Base-by-base conservation (phyloP, 768 basidiomycete species). In the Hericium rajendrae region DNA sequence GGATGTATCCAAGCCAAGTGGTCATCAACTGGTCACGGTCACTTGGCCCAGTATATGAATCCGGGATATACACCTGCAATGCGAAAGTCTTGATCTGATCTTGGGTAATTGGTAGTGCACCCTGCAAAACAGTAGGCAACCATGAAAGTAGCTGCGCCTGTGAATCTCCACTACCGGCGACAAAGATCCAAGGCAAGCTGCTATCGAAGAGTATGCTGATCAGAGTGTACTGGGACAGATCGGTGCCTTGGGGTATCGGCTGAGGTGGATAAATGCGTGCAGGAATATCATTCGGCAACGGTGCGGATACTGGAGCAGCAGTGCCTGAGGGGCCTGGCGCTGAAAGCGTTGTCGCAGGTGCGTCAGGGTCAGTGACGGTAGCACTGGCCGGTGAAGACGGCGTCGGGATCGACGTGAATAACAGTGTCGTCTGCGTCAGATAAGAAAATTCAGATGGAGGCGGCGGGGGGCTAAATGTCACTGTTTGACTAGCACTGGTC, bases 111-210 rank as follows among this genome's bases (percentile, higher is more conserved):
- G 62, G 63, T 26, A 86, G 73, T 3, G 83, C 75, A 2, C 66
- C 64, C 28, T 73, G 59, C 54, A 87, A 62, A 56, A 84, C 67
- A 0, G 65, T 26, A 1, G 91, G 90, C 55, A 86, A 72, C 65
- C 77, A 86, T 12, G 79, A 81, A 65, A 97, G 89, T 46, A 98
- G 76, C 72, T 97, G 91, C 51, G 78, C 84, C 2, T 81, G 76
- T 0, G 88, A 78, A 55, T 84, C 74, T 8, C 70, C 58, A 58
- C 74, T 82, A 13, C 62, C 61, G 41, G 83, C 80, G 4, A 93
- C 87, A 62, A 84, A 90, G 0, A 62, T 18, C 92, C 92, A 94
- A 57, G 77, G 78, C 58, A 94, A 72, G 1, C 58, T 64, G 4
- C 64, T 49, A 55, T 82, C 76, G 69, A 91, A 86, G 59, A 90